Evolutionary conservation across 208 protist genomes (phyloP).

Genomic region (Porcisia hertigi): DNA sequence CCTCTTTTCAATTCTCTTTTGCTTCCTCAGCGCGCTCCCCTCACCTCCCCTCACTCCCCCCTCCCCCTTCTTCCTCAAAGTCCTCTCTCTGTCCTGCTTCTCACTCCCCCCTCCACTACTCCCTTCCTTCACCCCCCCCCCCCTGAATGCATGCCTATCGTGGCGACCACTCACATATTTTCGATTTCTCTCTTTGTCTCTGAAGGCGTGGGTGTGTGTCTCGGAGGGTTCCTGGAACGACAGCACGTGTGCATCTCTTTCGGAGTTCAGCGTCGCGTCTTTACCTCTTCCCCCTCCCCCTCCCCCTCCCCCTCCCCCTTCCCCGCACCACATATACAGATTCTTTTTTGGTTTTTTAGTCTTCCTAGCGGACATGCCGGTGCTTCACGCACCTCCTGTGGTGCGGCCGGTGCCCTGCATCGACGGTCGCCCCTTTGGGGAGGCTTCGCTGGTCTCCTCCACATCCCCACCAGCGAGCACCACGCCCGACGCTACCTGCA

Average conservation of each 20-base stretch:
- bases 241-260: not conserved
- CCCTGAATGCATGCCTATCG: not conserved
- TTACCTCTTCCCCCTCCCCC: not conserved
- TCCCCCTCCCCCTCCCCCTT: not conserved
- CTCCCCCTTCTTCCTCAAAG: not conserved
- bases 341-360: not conserved
- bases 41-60: not conserved
- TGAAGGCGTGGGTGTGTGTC: too few relatives aligned
- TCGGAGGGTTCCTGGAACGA: too few relatives aligned
- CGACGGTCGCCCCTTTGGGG: not conserved
- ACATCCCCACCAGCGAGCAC: constrained; percentile 18
- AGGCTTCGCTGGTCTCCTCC: constrained; percentile 3
- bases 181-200: too few relatives aligned
- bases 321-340: not conserved
- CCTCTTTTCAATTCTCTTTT: constrained; percentile 4
- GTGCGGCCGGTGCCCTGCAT: not conserved
- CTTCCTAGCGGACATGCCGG: not conserved
- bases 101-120: not conserved
- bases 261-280: not conserved
- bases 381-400: not conserved
- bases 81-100: not conserved
- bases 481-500: constrained; percentile 3
- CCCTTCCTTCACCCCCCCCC: not conserved
- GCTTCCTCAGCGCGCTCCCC: not conserved
- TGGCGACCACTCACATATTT: not conserved